Percentiles rank a stretch among this genome's conserved stretches.
Conservation (phyloP, 768 basidiomycete species). For the Kondoa subrosea region DNA sequence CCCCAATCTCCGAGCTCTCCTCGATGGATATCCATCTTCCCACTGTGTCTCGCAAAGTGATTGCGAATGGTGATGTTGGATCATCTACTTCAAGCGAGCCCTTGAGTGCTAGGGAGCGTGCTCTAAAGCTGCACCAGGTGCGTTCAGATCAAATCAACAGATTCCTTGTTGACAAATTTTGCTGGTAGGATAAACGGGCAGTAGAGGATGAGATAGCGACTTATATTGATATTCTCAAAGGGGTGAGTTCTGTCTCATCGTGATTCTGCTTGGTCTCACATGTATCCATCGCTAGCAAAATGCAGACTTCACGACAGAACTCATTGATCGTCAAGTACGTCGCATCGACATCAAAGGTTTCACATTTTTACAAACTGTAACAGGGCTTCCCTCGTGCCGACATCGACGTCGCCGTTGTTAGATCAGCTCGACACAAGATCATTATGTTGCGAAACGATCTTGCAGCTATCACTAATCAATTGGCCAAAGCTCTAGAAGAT, state of each 20-base stretch:
- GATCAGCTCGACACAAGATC: slow-evolving; percentile 57
- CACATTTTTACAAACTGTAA: not conserved
- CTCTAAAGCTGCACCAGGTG: not conserved
- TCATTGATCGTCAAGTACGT: not conserved
- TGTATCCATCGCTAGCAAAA: not conserved
- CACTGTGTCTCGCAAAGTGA: not conserved
- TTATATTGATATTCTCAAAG: slow-evolving; percentile 11
- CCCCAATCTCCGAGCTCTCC: too few species aligned
- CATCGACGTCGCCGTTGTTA: slow-evolving; percentile 60
- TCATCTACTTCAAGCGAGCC: not conserved
- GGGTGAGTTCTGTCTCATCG: slow-evolving; percentile 1
- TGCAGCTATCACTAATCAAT: slow-evolving; percentile 45
- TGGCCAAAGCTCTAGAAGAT: slow-evolving; percentile 49
- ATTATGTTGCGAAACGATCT: slow-evolving; percentile 68
- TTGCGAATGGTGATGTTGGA: not conserved
- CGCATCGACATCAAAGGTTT: not conserved
- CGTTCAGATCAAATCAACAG: not conserved
- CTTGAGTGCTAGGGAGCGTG: not conserved
- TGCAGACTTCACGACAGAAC: not conserved
- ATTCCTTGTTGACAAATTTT: not conserved
- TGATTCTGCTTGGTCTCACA: not conserved
- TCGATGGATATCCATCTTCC: slow-evolving; percentile 6
- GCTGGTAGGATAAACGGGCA: not conserved
- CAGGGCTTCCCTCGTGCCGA: slow-evolving; percentile 74
- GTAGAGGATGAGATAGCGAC: slow-evolving; percentile 13